Percentiles rank a stretch among this genome's conserved stretches.
phyloP scores from a whole-genome alignment of 2,329 filamentous ascomycete genomes.

The Daldinia sp. region DNA sequence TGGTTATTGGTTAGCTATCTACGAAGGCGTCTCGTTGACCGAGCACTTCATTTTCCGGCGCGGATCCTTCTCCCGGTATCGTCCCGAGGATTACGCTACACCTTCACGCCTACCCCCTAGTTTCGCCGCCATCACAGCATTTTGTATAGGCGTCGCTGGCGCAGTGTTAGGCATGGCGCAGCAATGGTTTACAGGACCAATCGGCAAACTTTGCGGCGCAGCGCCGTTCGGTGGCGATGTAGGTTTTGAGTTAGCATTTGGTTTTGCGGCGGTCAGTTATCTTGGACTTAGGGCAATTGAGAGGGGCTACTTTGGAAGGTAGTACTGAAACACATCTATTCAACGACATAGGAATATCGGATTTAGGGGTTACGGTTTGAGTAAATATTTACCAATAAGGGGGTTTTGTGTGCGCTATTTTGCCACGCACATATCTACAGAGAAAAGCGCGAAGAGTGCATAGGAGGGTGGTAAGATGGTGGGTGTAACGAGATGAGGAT shows the following conservation, averaged over 20 bases:
- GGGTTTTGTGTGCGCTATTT: not conserved
- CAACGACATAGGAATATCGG: not conserved
- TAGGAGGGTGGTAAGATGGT: not conserved
- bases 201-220: conserved; percentile 67
- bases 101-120: conserved; percentile 67
- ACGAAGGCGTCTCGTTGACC: conserved; percentile 69
- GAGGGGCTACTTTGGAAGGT: conserved; percentile 28
- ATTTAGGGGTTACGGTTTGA: not conserved
- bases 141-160: conserved; percentile 69
- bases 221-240: conserved; percentile 40
- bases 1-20: conserved; percentile 79
- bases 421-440: not conserved
- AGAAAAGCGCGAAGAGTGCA: not conserved
- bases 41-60: conserved; percentile 76
- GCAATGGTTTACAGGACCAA: conserved; percentile 72
- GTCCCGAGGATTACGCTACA: conserved; percentile 65
- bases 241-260: conserved; percentile 43
- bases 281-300: conserved; percentile 36
- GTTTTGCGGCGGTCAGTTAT: conserved; percentile 38
- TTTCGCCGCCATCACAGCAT: conserved; percentile 69
- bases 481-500: not conserved
- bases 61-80: conserved; percentile 67
- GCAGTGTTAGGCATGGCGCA: conserved; percentile 76
- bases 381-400: not conserved
- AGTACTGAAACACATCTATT: not conserved